These are phyloP conservation scores for Pythium myriotylum DNA, from an alignment of 352 stramenopile species.

Conservation along the genomic window DNA sequence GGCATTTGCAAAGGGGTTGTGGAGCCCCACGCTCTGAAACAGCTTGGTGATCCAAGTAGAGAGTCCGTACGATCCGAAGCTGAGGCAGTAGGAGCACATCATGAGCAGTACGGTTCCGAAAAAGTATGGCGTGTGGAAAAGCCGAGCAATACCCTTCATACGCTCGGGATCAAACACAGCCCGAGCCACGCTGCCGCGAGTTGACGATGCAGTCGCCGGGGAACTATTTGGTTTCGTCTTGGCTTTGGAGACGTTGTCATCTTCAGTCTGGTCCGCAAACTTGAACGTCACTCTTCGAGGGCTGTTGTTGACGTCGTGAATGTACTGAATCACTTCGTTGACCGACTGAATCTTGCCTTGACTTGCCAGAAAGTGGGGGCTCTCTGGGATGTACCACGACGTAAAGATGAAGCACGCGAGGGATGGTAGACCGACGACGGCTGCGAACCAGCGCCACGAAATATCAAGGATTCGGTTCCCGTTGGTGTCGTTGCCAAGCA, in stretches of 20 bases:
- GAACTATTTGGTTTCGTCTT: not conserved
- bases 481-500: slow-evolving; percentile 68
- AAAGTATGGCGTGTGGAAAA: slow-evolving; percentile 53
- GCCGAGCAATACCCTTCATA: slow-evolving; percentile 39
- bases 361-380: slow-evolving; percentile 74
- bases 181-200: slow-evolving; percentile 61
- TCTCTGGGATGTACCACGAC: slow-evolving; percentile 79
- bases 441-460: slow-evolving; percentile 85
- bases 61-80: slow-evolving; percentile 92
- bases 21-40: slow-evolving; percentile 86
- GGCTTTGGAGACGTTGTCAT: slow-evolving; percentile 28
- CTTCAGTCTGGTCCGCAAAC: slow-evolving; percentile 54
- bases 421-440: slow-evolving; percentile 73
- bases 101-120: slow-evolving; percentile 64
- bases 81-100: slow-evolving; percentile 69
- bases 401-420: slow-evolving; percentile 67
- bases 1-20: slow-evolving; percentile 91
- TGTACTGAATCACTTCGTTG: slow-evolving; percentile 63
- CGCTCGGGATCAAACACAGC: slow-evolving; percentile 71
- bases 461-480: slow-evolving; percentile 69
- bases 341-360: slow-evolving; percentile 57
- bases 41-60: slow-evolving; percentile 95
- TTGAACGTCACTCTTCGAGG: slow-evolving; percentile 63
- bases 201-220: slow-evolving; percentile 10
- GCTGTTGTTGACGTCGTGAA: slow-evolving; percentile 55